phyloP scores from a whole-genome alignment of 352 stramenopile species.

The Thalassiosira allenii region DNA sequence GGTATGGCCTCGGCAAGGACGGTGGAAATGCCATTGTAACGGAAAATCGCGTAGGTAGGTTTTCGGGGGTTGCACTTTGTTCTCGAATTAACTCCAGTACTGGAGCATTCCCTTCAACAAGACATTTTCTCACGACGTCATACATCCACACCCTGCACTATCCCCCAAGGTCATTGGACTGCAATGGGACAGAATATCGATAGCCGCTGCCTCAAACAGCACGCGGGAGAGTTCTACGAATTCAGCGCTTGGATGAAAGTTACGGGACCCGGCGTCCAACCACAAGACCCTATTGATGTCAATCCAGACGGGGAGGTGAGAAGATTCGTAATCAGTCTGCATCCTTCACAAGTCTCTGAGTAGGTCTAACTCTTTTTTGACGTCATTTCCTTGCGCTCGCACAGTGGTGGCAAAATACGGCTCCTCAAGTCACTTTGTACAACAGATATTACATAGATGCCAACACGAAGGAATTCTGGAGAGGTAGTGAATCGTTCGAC shows the following conservation, averaged over 20 bases:
- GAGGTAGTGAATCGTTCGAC: constrained; percentile 18
- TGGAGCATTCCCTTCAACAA: too few species aligned
- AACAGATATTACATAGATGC: neutral
- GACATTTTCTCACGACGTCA: too few species aligned
- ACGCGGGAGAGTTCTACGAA: constrained; percentile 49
- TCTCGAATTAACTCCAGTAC: too few species aligned
- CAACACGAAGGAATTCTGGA: constrained; percentile 9
- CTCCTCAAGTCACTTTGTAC: neutral
- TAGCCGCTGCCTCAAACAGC: constrained; percentile 41
- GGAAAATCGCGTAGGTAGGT: constrained; percentile 30
- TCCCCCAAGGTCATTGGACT: constrained; percentile 28
- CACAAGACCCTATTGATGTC: constrained; percentile 32
- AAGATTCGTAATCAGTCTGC: neutral
- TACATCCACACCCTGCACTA: too few species aligned
- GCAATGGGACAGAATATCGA: constrained; percentile 59
- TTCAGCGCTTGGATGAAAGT: constrained; percentile 59
- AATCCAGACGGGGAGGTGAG: constrained; percentile 19
- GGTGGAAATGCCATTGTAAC: constrained; percentile 52
- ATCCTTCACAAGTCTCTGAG: neutral
- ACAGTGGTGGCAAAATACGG: constrained; percentile 18
- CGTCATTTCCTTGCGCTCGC: neutral
- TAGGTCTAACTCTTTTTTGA: neutral
- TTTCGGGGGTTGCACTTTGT: too few species aligned
- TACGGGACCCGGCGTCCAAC: constrained; percentile 15
- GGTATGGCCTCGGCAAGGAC: constrained; percentile 18